Evolutionary conservation across 148 eudicot genomes (phyloP), one percentile per base, ranked within the genome.

Genomic region (Vaccinium macrocarpon): DNA sequence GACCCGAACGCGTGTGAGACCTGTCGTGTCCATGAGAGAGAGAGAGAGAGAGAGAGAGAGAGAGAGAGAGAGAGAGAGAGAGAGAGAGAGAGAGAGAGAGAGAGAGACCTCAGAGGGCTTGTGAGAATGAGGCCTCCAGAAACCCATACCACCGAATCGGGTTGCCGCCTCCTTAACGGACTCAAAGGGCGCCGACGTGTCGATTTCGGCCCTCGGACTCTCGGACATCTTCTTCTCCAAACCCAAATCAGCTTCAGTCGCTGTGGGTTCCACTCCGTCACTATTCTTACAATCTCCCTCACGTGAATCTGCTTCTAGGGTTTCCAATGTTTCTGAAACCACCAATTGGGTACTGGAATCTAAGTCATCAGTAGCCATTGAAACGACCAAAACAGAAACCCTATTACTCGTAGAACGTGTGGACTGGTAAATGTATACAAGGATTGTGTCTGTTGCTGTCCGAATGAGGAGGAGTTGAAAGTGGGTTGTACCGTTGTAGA

Each of bases 151-250:
- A 77, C 97, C 99, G 81, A 96, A 96, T 49, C 90, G 93, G 82
- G 72, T 88, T 19, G 92, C 98, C 0, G 99, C 99, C 81, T 94
- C 95, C 86, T 92, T 96, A 8, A 96, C 97, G 6, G 99, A 94
- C 90, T 94, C 99, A 62, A 96, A 93, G 18, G 99, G 98, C 6
- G 97, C 98, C 5, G 97, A 94, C 16, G 99, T 96, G 84, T 96
- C 99, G 76, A 96, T 92, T 84, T 96, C 98, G 3, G 89, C 91
- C 86, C 88, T 92, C 2, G 84, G 79, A 15, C 80, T 81, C 18
- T 79, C 80, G 11, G 10, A 79, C 48, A 57, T 76, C 68, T 73
- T 74, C 82, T 86, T 78, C 78, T 62, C 87, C 76, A 50, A 29
- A 48, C 48, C 79, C 13, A 23, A 56, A 2, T 49, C 81, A 19